Evolutionary conservation across 768 basidiomycete genomes (phyloP), one percentile per base, ranked within the genome.

Genomic region (Pholiota molesta): DNA sequence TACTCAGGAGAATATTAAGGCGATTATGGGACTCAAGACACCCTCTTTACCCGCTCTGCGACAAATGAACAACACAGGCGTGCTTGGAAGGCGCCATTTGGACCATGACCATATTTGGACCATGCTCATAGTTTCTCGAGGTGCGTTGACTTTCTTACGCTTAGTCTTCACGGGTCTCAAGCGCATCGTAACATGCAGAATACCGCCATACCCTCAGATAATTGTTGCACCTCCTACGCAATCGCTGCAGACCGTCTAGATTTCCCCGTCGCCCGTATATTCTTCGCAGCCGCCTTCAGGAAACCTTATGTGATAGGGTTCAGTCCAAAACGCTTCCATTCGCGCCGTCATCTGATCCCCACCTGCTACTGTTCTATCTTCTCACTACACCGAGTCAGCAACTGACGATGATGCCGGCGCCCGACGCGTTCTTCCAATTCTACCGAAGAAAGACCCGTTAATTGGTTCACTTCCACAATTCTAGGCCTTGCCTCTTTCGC

Each of bases 341-440:
- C 47, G 10, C 23, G 8, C 13, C 47, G 47, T 21, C 23, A 14
- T 49, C 47, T 19, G 23, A 49, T 14, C 47, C 47, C 8, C 47
- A 21, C 47, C 19, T 49, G 10, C 21, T 49, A 49, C 14, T 23
- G 2, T 26, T 49, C 19, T 49, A 49, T 26, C 21, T 26, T 23
- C 9, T 23, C 47, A 26, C 10, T 49, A 49, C 23, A 37, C 35
- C 11, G 4, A 26, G 11, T 19, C 19, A n/a, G 42, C 42, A 44
- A 1, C 19, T 16, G n/a, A 44, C 5, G 42, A 49, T 49, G 23
- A 26, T 49, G 47, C 47, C 47, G 23, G 14, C 21, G 4, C 26
- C 3, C 47, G 21, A 49, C 47, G 47, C 47, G 47, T 49, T 23
- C 47, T 49, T 49, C 47, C 47, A 49, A 49, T 49, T 49, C 47